Base-by-base conservation (phyloP, 1,284 basidiomycete species). In the Schizophyllum amplum region DNA sequence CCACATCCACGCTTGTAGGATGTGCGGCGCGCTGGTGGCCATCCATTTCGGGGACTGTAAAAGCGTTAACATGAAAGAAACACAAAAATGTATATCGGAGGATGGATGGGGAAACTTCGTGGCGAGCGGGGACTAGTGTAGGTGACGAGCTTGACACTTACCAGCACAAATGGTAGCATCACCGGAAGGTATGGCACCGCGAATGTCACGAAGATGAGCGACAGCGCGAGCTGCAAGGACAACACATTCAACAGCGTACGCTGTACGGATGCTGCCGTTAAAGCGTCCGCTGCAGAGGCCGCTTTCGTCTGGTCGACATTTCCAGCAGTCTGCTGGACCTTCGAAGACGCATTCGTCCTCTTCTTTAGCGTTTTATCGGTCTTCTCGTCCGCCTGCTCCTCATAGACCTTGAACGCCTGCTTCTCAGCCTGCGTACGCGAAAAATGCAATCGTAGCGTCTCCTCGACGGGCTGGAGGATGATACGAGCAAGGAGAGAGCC, bases 381-480 rank as follows among this genome's bases (percentile, higher is more conserved):
- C 33, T 42, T 42, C 33, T 9, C 33, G 33, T 42, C 7, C 33
- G 17, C 33, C 7, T 3, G 13, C 33, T 42, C 33, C 33, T 42
- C 13, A 3, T 9, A 9, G 33, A 9, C 33, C 33, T 42, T 9
- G 3, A 17, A 13, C 7, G 33, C 33, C 33, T 13, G 33, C 33
- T n/a, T n/a, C 33, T 42, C 33, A 9, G 33, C 33, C 7, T 42
- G 11, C 2, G 33, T 17, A 2, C 33, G 33, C 6, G 93, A 93
- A 70, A 95, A 97, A 70, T 88, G 92, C 1, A 96, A 77, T 1
- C 94, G 83, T 4, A 88, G 82, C 0, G 90, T 89, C 69, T 98
- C 94, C 70, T 98, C 95, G 24, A 96, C 81, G 0, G 94, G 94
- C 64, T 96, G 94, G 66, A 98, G 94, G 33, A 95, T 68, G 62